These are phyloP conservation scores for Rhizopus sp. DNA, from an alignment of 371 early-diverging fungal genomes.

Conservation along the genomic window DNA sequence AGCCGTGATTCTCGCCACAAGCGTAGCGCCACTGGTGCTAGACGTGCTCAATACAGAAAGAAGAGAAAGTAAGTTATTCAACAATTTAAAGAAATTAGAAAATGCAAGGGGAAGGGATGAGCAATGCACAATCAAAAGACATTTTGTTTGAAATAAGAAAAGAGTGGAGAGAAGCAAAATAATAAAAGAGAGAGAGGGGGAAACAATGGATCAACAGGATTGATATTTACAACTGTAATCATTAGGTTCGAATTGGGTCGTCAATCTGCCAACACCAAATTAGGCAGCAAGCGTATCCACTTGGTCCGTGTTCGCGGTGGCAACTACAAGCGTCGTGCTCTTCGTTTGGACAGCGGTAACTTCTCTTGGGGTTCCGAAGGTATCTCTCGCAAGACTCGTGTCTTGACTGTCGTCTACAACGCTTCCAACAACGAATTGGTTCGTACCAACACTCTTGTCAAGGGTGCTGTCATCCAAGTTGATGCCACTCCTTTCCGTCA, in stretches of 20 bases:
- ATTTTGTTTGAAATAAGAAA: too few relatives aligned
- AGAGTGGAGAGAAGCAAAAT: too few relatives aligned
- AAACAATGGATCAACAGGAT: not conserved
- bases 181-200: too few relatives aligned
- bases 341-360: constrained; percentile 97
- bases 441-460: constrained; percentile 99
- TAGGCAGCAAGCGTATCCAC: constrained; percentile 96
- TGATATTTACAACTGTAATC: not conserved
- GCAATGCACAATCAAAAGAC: constrained; percentile 49
- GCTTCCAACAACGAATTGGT: constrained; percentile 99
- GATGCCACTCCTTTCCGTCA: constrained; percentile 99
- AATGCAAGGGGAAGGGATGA: constrained; percentile 1
- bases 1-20: constrained; percentile 98
- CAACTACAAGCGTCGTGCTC: constrained; percentile 98
- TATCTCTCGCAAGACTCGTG: constrained; percentile 94
- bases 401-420: constrained; percentile 99
- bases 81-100: constrained; percentile 84
- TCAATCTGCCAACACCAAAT: constrained; percentile 98
- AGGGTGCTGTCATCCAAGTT: constrained; percentile 98
- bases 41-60: constrained; percentile 97
- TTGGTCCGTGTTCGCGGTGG: constrained; percentile 98
- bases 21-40: constrained; percentile 97
- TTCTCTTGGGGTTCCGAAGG: constrained; percentile 98
- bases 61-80: constrained; percentile 78
- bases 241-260: constrained; percentile 97